Conservation (phyloP, 1,284 basidiomycete genomes). For the Tilletia walkeri region DNA sequence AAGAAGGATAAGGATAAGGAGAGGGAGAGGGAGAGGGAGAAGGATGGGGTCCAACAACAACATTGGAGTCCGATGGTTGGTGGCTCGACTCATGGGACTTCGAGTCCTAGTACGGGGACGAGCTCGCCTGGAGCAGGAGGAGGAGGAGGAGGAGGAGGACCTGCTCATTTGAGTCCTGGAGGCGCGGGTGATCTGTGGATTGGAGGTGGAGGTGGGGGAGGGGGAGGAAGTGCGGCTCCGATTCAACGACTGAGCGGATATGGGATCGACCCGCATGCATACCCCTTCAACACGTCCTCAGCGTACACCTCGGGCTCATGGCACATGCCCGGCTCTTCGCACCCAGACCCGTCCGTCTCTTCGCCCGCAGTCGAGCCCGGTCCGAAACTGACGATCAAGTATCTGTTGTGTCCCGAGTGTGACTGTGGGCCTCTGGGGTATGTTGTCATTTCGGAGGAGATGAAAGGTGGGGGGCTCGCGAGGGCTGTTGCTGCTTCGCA, state of each 20-base stretch:
- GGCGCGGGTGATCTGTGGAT: background rate
- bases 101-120: background rate
- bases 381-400: conserved; percentile 41
- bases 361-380: background rate
- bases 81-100: background rate
- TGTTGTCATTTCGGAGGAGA: conserved; percentile 35
- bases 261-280: conserved; percentile 13
- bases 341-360: background rate
- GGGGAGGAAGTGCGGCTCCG: background rate
- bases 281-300: conserved; percentile 16
- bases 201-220: background rate
- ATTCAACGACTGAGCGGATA: background rate
- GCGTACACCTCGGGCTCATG: background rate
- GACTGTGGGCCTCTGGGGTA: conserved; percentile 53
- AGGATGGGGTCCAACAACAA: background rate
- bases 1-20: conserved; percentile 3
- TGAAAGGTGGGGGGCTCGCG: conserved; percentile 42
- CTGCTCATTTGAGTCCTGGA: background rate
- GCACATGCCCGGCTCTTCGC: background rate
- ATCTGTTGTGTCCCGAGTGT: conserved; percentile 52
- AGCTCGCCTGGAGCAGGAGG: too few species aligned
- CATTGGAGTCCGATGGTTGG: background rate
- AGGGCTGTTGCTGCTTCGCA: conserved; percentile 29
- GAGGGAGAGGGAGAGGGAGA: background rate
- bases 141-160: too few species aligned